Conservation (phyloP, 1,284 basidiomycete genomes). For the Entoloma clypeatum region DNA sequence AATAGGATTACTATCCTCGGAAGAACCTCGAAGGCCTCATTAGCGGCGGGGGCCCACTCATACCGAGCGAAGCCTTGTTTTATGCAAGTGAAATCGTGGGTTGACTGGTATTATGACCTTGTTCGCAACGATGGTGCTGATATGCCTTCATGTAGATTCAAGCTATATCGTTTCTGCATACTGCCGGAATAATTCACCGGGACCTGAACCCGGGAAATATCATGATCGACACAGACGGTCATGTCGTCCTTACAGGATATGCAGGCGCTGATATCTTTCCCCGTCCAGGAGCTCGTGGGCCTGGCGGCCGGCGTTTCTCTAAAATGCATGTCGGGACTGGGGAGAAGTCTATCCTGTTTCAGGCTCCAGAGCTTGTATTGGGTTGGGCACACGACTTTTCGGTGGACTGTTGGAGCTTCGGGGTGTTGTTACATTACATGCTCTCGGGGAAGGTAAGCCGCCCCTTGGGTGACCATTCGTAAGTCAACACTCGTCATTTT, state of each 20-base stretch:
- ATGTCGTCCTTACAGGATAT: constrained; percentile 68
- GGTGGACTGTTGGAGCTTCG: constrained; percentile 84
- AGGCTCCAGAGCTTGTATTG: constrained; percentile 70
- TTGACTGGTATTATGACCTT: background rate
- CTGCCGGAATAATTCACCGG: constrained; percentile 46
- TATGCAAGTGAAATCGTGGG: constrained; percentile 65
- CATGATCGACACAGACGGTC: constrained; percentile 59
- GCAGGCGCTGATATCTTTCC: constrained; percentile 35
- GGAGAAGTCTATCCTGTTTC: too few species aligned
- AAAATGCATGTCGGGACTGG: too few species aligned
- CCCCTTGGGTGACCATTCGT: background rate
- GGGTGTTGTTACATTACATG: constrained; percentile 73
- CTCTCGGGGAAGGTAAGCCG: constrained; percentile 50
- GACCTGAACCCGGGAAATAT: constrained; percentile 61
- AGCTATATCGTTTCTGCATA: constrained; percentile 57
- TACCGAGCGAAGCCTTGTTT: constrained; percentile 54
- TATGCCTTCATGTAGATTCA: constrained; percentile 46
- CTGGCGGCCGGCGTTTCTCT: too few species aligned
- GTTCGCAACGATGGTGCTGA: background rate
- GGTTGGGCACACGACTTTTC: constrained; percentile 69
- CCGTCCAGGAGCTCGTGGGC: too few species aligned
- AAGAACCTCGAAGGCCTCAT: constrained; percentile 62
- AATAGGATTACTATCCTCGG: constrained; percentile 51
- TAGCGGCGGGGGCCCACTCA: constrained; percentile 52
- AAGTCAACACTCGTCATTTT: background rate